Evolutionary conservation across 371 early-diverging fungal species (phyloP), one percentile per base, ranked within the genome.

Genomic region (Chytridiales sp.): DNA sequence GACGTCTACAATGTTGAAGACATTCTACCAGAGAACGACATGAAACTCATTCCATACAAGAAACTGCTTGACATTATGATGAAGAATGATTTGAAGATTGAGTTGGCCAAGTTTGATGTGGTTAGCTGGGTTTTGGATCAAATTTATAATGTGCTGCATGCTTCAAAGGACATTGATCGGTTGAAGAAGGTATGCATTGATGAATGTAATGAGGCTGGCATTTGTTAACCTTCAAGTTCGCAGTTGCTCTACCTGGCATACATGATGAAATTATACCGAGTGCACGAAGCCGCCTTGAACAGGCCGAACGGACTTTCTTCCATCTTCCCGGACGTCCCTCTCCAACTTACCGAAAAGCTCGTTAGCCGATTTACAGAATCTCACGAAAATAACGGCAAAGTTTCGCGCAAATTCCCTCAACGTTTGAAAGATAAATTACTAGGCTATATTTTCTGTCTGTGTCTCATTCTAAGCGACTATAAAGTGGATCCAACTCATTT

Each of bases 1-100:
- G 84, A 86, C 5, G 85, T 91, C 29, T 94, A 91, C 74, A 85
- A 90, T 36, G 47, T 88, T 44, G 79, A 82, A 11, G 77, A 82
- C 47, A 80, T 93, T 53, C 74, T 89, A 35, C 77, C 88, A 11
- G 73, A 77, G 5, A 75, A 76, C 43, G 85, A 85, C 56, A 71
- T 87, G 39, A 74, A 77, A 17, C 65, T 82, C 24, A 81, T 88
- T 44, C 24, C 34, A 17, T 38, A 46, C 40, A 44, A 0, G 54
- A 64, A 1, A 57, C 83, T 52, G 22, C 22, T 55, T 8, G 22
- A 47, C 21, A 40, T 47, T 19, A 35, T 47, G 29, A 62, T 67
- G 80, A 73, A 52, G 39, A 59, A 54, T 26, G 59, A 55, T 22
- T 41, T 59, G 38, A 46, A 65, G 49, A 36, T 15, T 1, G 49